A percentile compares a stretch with the other conserved stretches of the same genome.
These are phyloP conservation scores for Daldinia caldariorum DNA, from an alignment of 495 filamentous ascomycete species.

Conservation along the genomic window DNA sequence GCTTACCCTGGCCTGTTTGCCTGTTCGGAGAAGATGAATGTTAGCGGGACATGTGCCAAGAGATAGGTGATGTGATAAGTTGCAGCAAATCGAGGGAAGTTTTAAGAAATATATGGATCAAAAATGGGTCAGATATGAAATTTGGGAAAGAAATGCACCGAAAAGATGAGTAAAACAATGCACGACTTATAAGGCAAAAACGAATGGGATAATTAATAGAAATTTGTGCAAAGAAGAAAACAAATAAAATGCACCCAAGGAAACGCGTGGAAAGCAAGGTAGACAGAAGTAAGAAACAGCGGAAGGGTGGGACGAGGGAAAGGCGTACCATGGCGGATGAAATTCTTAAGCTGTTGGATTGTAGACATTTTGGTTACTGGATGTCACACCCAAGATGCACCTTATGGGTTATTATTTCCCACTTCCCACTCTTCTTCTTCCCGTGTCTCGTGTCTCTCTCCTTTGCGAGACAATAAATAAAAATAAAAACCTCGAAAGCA, in stretches of 20 bases:
- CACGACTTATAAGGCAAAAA: not conserved
- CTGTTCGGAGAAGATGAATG: constrained; percentile 48
- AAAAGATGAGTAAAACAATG: not conserved
- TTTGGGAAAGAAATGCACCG: constrained; percentile 6
- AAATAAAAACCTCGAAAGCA: constrained; percentile 27
- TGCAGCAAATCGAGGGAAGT: not conserved
- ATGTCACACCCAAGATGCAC: constrained; percentile 31
- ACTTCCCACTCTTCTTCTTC: constrained; percentile 18
- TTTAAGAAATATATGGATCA: not conserved
- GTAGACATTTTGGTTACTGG: constrained; percentile 69
- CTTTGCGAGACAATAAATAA: constrained; percentile 31
- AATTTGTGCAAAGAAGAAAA: constrained; percentile 8
- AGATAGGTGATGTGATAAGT: constrained; percentile 6
- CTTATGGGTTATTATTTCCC: constrained; percentile 15
- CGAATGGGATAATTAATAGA: constrained; percentile 4
- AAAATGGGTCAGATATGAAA: not conserved
- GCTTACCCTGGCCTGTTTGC: constrained; percentile 84
- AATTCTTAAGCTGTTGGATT: constrained; percentile 87
- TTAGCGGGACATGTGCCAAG: constrained; percentile 45
- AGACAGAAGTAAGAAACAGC: constrained; percentile 19
- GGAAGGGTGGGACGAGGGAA: constrained; percentile 12
- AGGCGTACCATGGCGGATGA: constrained; percentile 87
- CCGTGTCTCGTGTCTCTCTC: constrained; percentile 14
- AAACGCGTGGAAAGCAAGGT: constrained; percentile 11
- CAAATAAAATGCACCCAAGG: constrained; percentile 20